phyloP scores from a whole-genome alignment of 805 yeast species.

The Kluyveromyces siamensis region DNA sequence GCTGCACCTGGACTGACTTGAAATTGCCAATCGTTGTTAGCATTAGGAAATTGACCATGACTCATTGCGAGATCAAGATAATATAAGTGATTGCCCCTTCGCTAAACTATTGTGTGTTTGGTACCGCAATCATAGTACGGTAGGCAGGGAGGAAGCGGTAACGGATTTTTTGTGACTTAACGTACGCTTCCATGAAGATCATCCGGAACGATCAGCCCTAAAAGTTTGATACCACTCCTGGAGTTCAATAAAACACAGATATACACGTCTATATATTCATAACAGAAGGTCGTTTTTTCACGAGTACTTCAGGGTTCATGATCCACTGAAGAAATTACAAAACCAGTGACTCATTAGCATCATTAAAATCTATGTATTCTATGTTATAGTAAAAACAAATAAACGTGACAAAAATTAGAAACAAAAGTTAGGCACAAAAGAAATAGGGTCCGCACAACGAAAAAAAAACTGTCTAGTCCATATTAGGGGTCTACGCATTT shows the following conservation, averaged over 20 bases:
- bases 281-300: too few relatives aligned
- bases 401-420: too few relatives aligned
- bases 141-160: neutral
- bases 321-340: too few relatives aligned
- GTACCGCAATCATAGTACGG: too few relatives aligned
- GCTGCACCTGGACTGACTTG: constrained; percentile 3
- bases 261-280: too few relatives aligned
- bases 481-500: neutral
- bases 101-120: neutral
- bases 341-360: too few relatives aligned
- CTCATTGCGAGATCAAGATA: neutral
- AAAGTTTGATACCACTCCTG: neutral
- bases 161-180: neutral
- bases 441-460: too few relatives aligned
- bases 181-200: neutral
- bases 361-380: too few relatives aligned
- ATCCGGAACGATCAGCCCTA: neutral
- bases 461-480: too few relatives aligned
- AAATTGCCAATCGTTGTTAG: constrained; percentile 1
- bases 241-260: neutral
- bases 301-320: too few relatives aligned
- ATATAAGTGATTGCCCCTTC: neutral
- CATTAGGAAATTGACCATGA: neutral
- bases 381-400: too few relatives aligned
- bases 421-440: too few relatives aligned